Evolutionary conservation across 768 basidiomycete species (phyloP).

Genomic region (Crassisporium funariophilum): DNA sequence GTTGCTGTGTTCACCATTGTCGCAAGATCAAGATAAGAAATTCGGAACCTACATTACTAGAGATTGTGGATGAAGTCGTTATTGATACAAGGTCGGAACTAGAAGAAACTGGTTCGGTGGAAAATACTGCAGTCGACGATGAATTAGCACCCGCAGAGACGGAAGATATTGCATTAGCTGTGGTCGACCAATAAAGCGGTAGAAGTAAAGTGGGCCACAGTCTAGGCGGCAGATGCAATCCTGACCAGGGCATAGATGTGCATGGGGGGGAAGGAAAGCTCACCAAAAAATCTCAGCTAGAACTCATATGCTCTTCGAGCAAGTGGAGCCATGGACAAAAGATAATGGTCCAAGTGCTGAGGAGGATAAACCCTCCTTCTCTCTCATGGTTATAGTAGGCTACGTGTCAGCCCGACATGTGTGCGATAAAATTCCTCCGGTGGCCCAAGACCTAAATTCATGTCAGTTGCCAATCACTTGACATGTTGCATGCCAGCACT

Average conservation of each 20-base stretch:
- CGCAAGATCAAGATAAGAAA: too few relatives aligned
- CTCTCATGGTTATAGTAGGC: constrained; percentile 17
- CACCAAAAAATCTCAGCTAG: constrained; percentile 13
- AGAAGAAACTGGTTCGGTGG: too few relatives aligned
- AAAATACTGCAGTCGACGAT: too few relatives aligned
- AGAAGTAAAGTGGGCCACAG: constrained; percentile 5
- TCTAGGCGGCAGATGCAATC: constrained; percentile 7
- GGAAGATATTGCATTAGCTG: background rate
- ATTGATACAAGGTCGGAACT: too few relatives aligned
- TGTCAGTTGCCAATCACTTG: constrained; percentile 33
- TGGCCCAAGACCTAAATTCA: constrained; percentile 23
- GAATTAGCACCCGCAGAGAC: too few relatives aligned
- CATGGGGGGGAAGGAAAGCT: constrained; percentile 14
- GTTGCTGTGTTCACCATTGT: too few relatives aligned
- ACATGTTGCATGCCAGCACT: constrained; percentile 29
- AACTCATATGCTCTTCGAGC: constrained; percentile 15
- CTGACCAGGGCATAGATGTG: constrained; percentile 5
- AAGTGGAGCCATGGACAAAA: constrained; percentile 14
- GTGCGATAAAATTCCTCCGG: constrained; percentile 33
- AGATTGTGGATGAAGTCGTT: too few relatives aligned
- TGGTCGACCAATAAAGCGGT: background rate
- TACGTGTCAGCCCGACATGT: constrained; percentile 38
- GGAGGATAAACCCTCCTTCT: constrained; percentile 7
- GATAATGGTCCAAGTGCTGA: too few relatives aligned
- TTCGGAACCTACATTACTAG: too few relatives aligned